These are phyloP conservation scores for Wakefieldia striispora DNA, from an alignment of 768 basidiomycete genomes.

Conservation along the genomic window DNA sequence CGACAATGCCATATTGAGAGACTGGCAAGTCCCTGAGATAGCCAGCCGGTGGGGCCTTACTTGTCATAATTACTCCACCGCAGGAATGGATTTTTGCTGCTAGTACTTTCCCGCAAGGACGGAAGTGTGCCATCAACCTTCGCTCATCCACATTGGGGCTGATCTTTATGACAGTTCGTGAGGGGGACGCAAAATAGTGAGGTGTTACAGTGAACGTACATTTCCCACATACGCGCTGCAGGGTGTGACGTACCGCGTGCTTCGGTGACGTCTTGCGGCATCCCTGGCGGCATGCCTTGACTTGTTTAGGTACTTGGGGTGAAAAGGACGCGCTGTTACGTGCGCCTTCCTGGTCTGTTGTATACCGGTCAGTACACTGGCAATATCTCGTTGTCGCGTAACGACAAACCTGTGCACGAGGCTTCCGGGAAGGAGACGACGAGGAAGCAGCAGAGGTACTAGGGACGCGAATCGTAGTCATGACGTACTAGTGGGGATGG, in stretches of 20 bases:
- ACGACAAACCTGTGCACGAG: conserved; percentile 10
- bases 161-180: conserved; percentile 25
- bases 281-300: conserved; percentile 13
- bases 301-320: conserved; percentile 14
- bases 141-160: conserved; percentile 30
- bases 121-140: conserved; percentile 21
- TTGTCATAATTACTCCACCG: conserved; percentile 30
- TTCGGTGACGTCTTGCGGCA: conserved; percentile 16
- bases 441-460: conserved; percentile 14
- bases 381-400: background rate
- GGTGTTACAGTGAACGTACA: conserved; percentile 38
- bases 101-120: conserved; percentile 22
- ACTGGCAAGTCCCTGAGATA: conserved; percentile 38
- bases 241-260: conserved; percentile 14
- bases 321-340: conserved; percentile 7
- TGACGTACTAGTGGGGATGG: conserved; percentile 1
- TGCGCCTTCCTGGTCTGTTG: conserved; percentile 7
- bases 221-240: conserved; percentile 59
- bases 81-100: conserved; percentile 29
- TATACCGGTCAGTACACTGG: background rate
- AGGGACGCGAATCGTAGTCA: conserved; percentile 19
- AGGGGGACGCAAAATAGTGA: conserved; percentile 1
- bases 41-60: conserved; percentile 20
- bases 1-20: conserved; percentile 51
- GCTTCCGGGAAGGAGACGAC: background rate